Conservation (phyloP, 139 green algal genomes). For the Chlorella sp. region DNA sequence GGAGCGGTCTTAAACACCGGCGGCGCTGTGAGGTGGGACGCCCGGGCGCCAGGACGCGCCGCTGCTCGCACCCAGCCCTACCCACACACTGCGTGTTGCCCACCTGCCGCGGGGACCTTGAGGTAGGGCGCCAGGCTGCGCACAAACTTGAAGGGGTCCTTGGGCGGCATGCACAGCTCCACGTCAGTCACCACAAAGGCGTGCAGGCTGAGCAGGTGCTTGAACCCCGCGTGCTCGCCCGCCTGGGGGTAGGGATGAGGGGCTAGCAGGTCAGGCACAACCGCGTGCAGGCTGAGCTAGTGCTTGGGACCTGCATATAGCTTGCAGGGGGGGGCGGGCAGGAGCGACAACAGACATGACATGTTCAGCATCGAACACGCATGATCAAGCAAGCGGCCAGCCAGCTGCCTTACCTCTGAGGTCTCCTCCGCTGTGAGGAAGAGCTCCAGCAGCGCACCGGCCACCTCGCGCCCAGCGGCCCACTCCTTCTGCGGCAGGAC, state of each 20-base stretch:
- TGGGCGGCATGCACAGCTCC: conserved; percentile 54
- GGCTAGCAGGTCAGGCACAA: not conserved
- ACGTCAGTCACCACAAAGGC: conserved; percentile 69
- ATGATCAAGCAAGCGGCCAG: not conserved
- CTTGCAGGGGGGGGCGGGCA: too few species aligned
- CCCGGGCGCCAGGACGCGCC: too few species aligned
- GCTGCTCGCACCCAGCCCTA: too few species aligned
- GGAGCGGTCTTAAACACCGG: too few species aligned
- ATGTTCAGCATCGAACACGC: not conserved
- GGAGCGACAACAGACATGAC: not conserved
- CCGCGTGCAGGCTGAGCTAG: too few species aligned
- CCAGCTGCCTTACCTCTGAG: not conserved
- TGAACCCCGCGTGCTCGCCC: conserved; percentile 16
- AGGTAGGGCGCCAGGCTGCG: conserved; percentile 78
- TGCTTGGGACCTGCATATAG: too few species aligned
- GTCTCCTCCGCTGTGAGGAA: conserved; percentile 57
- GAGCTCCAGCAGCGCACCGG: conserved; percentile 62
- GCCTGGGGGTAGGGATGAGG: not conserved
- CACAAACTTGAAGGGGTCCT: conserved; percentile 63
- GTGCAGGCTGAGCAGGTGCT: conserved; percentile 78
- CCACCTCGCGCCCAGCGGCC: conserved; percentile 47
- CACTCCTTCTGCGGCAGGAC: conserved; percentile 19
- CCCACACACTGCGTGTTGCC: not conserved
- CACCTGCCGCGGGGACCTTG: conserved; percentile 32
- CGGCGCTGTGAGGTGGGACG: too few species aligned